Evolutionary conservation across 345 rosid species (phyloP), one percentile per base, ranked within the genome.

Genomic region (Murraya koenigii): DNA sequence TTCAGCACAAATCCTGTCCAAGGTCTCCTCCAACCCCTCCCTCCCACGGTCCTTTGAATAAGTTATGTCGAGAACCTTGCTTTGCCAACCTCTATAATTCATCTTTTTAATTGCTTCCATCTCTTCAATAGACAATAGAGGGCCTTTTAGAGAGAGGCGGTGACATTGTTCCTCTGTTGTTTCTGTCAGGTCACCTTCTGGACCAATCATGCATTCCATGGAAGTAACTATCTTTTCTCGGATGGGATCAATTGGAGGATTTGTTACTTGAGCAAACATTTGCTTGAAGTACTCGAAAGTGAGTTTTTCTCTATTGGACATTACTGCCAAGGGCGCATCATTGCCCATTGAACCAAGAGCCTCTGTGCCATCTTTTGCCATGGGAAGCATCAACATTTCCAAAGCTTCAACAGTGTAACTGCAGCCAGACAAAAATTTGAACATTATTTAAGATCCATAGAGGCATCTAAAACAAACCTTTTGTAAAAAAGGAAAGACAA

Each of bases 281-380:
- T 97, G 99, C 86, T 97, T 97, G 88, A 97, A 97, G 82, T 97
- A 97, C 88, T 97, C 99, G 56, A 86, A 97, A 22, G 94, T 83
- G 56, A 97, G 87, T 62, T 97, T 97, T 81, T 97, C 98, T 73
- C 97, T 81, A 84, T 89, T 76, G 58, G 99, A 97, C 98, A 97
- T 93, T 28, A 97, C 98, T 71, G 99, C 99, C 78, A 97, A 84
- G 49, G 99, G 98, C 1, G 99, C 80, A 87, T 97, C 99, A 85
- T 97, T 97, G 79, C 99, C 99, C 99, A 97, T 97, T 33, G 99
- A 97, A 81, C 99, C 99, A 81, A 97, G 98, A 74, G 99, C 96
- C 86, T 97, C 99, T 6, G 90, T 75, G 23, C 97, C 98, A 66
- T 94, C 97, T 85, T 90, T 97, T 73, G 97, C 99, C 99, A 97